A percentile compares a stretch with the other conserved stretches of the same genome.
Conservation (phyloP, 2,329 filamentous ascomycete species). For the Arthrobotrys megalospora region DNA sequence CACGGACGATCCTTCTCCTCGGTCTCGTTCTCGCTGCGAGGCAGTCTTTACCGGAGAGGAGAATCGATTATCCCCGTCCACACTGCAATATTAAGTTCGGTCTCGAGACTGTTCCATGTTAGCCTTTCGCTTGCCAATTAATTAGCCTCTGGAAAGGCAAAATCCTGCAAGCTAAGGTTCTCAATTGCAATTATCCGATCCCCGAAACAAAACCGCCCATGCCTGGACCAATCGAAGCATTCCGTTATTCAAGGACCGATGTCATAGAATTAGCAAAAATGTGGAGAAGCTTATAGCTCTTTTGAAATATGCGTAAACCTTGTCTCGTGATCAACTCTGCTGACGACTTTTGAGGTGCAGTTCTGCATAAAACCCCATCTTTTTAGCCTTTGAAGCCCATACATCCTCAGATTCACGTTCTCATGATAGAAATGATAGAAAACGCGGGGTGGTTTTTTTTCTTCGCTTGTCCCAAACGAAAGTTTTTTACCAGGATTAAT, state of each 20-base stretch:
- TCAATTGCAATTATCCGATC: conserved; percentile 55
- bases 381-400: conserved; percentile 48
- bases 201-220: conserved; percentile 46
- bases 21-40: background rate
- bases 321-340: conserved; percentile 60
- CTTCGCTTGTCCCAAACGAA: conserved; percentile 37
- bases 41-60: conserved; percentile 7
- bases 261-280: conserved; percentile 49
- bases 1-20: conserved; percentile 30
- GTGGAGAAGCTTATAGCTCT: conserved; percentile 40
- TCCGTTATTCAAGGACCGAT: conserved; percentile 58
- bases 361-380: conserved; percentile 34
- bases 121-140: conserved; percentile 30
- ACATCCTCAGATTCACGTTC: conserved; percentile 1
- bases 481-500: conserved; percentile 42
- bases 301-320: conserved; percentile 31
- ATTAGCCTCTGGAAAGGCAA: conserved; percentile 47
- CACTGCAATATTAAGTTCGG: background rate
- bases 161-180: conserved; percentile 42
- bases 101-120: conserved; percentile 12
- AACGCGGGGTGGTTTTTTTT: conserved; percentile 52
- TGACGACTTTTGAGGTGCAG: conserved; percentile 48
- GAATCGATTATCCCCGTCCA: conserved; percentile 20
- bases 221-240: conserved; percentile 44
- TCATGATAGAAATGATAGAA: conserved; percentile 20